phyloP scores from a whole-genome alignment of 192 early-diverging fungal genomes.

The Coemansia asiatica region DNA sequence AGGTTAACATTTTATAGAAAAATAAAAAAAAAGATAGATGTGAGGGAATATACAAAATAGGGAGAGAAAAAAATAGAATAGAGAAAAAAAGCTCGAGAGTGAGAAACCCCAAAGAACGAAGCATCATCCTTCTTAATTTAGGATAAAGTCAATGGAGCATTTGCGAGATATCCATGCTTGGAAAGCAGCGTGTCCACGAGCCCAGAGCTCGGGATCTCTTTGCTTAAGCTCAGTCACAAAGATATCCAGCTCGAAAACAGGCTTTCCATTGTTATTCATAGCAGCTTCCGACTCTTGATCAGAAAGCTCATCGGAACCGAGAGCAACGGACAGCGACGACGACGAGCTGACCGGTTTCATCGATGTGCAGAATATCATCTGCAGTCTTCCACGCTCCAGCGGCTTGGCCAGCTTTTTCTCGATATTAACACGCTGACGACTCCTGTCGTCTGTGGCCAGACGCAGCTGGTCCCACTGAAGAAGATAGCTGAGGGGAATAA shows the following conservation, averaged over 20 bases:
- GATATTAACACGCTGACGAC: conserved; percentile 22
- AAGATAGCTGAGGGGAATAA: conserved; percentile 51
- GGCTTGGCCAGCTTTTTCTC: conserved; percentile 52
- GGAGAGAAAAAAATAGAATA: background rate
- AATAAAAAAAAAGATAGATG: conserved; percentile 5
- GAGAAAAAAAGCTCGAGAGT: background rate
- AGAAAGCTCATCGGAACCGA: background rate
- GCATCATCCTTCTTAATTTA: conserved; percentile 27
- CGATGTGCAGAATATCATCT: conserved; percentile 36
- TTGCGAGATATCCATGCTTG: conserved; percentile 45
- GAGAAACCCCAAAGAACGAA: background rate
- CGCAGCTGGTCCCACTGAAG: conserved; percentile 49
- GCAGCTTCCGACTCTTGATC: conserved; percentile 6
- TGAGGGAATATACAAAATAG: conserved; percentile 13
- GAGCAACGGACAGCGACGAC: background rate
- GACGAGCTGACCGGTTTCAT: background rate
- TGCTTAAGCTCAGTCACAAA: conserved; percentile 52
- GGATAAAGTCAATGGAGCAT: conserved; percentile 43
- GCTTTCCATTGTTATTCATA: conserved; percentile 24
- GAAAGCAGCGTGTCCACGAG: conserved; percentile 31
- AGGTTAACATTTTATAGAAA: background rate
- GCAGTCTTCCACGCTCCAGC: conserved; percentile 32
- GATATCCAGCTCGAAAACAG: conserved; percentile 48
- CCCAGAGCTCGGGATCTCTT: conserved; percentile 37
- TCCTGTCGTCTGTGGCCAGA: background rate